Percentiles rank a stretch among this genome's conserved stretches.
Conservation (phyloP, 352 stramenopile species). For the Globisporangium ultimum region DNA sequence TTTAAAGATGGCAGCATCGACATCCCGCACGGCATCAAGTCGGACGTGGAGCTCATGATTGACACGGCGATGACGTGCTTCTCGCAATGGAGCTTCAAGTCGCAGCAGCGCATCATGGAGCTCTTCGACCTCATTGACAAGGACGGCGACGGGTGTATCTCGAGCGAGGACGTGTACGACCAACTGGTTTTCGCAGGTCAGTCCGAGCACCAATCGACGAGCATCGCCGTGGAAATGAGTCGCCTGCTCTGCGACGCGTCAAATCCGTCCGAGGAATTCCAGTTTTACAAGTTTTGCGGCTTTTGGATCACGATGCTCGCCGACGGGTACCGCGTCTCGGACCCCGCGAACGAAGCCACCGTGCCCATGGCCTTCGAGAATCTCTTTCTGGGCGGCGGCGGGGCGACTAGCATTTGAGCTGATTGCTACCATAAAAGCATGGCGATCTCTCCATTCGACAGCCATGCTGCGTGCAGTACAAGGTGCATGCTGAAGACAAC, state of each 20-base stretch:
- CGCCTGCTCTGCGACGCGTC: constrained; percentile 36
- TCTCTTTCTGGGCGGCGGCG: constrained; percentile 37
- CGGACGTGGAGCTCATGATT: constrained; percentile 50
- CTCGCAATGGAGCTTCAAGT: constrained; percentile 32
- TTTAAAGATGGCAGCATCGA: constrained; percentile 24
- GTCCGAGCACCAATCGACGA: constrained; percentile 20
- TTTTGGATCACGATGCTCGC: constrained; percentile 57
- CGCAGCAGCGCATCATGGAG: constrained; percentile 26
- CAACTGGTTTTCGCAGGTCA: constrained; percentile 39
- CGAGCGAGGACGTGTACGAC: constrained; percentile 33
- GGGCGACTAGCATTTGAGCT: too few relatives aligned
- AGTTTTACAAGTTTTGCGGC: constrained; percentile 44
- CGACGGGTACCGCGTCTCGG: constrained; percentile 33
- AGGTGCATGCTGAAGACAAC: too few relatives aligned
- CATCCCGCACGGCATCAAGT: constrained; percentile 40
- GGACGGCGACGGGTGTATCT: constrained; percentile 49
- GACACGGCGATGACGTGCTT: constrained; percentile 43
- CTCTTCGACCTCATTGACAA: constrained; percentile 46
- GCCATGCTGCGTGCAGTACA: neutral
- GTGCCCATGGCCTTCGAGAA: constrained; percentile 31
- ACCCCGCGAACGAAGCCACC: constrained; percentile 34
- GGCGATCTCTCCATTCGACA: neutral
- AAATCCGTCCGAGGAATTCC: constrained; percentile 49
- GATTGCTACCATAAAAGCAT: too few relatives aligned
- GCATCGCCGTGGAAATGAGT: constrained; percentile 38